These are phyloP conservation scores for Penicillium sp. DNA, from an alignment of 2,329 filamentous ascomycete genomes.

Conservation along the genomic window DNA sequence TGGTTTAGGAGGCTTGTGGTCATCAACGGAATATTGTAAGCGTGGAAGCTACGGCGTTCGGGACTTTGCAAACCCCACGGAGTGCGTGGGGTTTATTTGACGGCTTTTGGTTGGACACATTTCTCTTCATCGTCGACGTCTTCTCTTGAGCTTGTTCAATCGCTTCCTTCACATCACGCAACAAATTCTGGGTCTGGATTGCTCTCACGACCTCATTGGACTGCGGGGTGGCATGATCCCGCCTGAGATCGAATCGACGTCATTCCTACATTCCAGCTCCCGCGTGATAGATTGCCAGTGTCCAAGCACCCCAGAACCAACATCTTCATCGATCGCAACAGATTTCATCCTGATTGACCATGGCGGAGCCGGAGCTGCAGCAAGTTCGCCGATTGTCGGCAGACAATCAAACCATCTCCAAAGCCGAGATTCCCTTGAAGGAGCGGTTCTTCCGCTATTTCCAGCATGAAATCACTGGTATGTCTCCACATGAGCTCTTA, in stretches of 20 bases:
- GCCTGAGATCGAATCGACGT: conserved; percentile 29
- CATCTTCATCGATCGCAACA: conserved; percentile 1
- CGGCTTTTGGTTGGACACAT: too few relatives aligned
- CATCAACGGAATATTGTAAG: too few relatives aligned
- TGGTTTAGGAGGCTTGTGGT: too few relatives aligned
- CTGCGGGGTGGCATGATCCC: conserved; percentile 23
- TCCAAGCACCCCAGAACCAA: not conserved
- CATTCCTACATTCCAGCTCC: conserved; percentile 29
- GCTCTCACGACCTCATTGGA: not conserved
- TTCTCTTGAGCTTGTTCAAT: too few relatives aligned
- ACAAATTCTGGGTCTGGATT: too few relatives aligned
- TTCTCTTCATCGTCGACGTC: too few relatives aligned
- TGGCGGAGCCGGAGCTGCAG: conserved; percentile 33
- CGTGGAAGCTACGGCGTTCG: too few relatives aligned
- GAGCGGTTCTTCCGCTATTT: conserved; percentile 85
- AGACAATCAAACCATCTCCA: conserved; percentile 34
- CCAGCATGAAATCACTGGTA: conserved; percentile 69
- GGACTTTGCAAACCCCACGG: too few relatives aligned
- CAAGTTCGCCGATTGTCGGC: conserved; percentile 32
- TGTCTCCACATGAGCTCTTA: conserved; percentile 20
- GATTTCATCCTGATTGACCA: conserved; percentile 10
- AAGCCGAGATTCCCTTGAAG: conserved; percentile 53
- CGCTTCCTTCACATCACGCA: too few relatives aligned
- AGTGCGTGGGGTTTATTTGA: too few relatives aligned
- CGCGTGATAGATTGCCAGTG: conserved; percentile 4